A percentile compares a stretch with the other conserved stretches of the same genome.
Evolutionary conservation across 2,329 filamentous ascomycete species (phyloP).

Genomic region (Sporothrix brasiliensis): DNA sequence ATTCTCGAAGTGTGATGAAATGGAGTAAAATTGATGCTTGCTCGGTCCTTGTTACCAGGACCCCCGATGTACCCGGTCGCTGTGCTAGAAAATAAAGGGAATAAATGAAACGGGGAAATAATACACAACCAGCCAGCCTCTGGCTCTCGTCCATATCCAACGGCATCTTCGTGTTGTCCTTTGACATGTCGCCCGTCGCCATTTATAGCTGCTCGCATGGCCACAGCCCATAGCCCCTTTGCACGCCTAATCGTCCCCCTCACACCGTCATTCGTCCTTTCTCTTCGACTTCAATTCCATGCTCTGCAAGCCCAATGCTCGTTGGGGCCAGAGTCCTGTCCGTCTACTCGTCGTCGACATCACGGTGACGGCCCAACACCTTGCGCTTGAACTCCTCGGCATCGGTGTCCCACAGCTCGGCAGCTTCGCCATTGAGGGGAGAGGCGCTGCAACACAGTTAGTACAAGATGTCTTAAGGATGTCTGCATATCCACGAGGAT

Average conservation of each 20-base stretch:
- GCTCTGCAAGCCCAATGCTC: neutral
- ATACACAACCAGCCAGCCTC: neutral
- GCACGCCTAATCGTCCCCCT: neutral
- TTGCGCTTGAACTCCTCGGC: conserved; percentile 82
- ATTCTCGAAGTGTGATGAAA: neutral
- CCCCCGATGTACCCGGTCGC: conserved; percentile 28
- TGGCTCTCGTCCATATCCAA: conserved; percentile 30
- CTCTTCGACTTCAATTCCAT: neutral
- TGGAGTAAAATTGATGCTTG: conserved; percentile 31
- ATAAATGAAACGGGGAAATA: conserved; percentile 19
- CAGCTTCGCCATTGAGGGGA: conserved; percentile 93
- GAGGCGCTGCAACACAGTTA: conserved; percentile 66
- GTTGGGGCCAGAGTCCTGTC: neutral
- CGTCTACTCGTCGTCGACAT: conserved; percentile 63
- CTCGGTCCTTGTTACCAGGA: conserved; percentile 25
- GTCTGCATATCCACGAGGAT: too few species aligned
- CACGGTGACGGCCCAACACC: conserved; percentile 64
- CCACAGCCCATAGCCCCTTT: too few species aligned
- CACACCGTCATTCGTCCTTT: neutral
- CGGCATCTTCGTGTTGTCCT: neutral
- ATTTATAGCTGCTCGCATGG: neutral
- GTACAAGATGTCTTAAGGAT: conserved; percentile 9
- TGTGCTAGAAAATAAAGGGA: conserved; percentile 33
- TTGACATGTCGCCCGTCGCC: neutral
- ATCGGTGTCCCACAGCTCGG: conserved; percentile 92